Conservation (phyloP, 2,329 filamentous ascomycete species). For the Aspergillus puulaauensis region DNA sequence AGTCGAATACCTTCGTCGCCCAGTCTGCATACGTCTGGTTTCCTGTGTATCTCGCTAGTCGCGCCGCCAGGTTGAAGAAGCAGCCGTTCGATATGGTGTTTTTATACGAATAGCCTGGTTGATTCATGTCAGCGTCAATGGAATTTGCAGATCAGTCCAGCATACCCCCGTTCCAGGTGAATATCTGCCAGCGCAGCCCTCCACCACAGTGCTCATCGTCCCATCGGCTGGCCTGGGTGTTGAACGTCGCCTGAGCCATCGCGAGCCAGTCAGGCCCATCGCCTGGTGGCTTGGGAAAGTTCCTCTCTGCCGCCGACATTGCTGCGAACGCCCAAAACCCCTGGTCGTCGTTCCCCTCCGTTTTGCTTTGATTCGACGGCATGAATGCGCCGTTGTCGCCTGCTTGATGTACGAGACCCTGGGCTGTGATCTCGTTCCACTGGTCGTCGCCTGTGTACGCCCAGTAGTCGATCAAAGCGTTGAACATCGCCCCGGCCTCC, state of each 20-base stretch:
- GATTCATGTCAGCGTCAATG: not conserved
- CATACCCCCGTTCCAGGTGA: constrained; percentile 31
- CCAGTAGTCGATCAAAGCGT: constrained; percentile 44
- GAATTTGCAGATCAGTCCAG: not conserved
- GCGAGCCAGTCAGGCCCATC: constrained; percentile 73
- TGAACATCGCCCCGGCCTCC: constrained; percentile 47
- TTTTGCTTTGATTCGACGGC: constrained; percentile 42
- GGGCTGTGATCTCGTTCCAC: constrained; percentile 38
- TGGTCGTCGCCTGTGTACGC: constrained; percentile 42
- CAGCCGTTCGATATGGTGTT: constrained; percentile 36
- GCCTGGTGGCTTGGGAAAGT: constrained; percentile 42
- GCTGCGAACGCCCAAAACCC: constrained; percentile 58
- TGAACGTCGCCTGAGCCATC: constrained; percentile 75
- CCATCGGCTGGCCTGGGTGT: constrained; percentile 72
- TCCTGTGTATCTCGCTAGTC: constrained; percentile 30
- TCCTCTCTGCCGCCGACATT: constrained; percentile 55
- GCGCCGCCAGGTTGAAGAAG: constrained; percentile 32
- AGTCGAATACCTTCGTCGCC: constrained; percentile 66
- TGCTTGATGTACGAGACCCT: constrained; percentile 40
- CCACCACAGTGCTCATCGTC: constrained; percentile 66
- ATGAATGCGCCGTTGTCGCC: constrained; percentile 41
- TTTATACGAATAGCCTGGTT: constrained; percentile 31
- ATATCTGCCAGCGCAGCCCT: constrained; percentile 55
- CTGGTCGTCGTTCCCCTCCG: constrained; percentile 58
- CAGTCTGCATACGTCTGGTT: constrained; percentile 51